Evolutionary conservation across 2,329 filamentous ascomycete genomes (phyloP).

Genomic region (Zymoseptoria tritici): DNA sequence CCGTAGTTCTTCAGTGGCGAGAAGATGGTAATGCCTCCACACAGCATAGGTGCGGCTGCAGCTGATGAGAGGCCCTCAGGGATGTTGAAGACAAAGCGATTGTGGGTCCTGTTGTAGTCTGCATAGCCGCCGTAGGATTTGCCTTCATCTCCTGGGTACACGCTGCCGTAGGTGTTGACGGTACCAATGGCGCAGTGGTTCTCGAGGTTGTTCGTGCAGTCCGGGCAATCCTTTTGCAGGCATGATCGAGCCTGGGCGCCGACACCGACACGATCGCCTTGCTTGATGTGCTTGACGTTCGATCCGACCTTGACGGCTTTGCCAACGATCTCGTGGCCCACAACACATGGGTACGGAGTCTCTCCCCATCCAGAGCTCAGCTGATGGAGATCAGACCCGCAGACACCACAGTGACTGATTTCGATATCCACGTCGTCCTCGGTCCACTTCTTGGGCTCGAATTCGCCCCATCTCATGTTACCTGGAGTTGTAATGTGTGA

Average conservation of each 20-base stretch:
- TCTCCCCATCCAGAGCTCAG: conserved; percentile 20
- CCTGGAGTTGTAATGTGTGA: background rate
- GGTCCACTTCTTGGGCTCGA: conserved; percentile 29
- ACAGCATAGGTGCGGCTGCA: conserved; percentile 61
- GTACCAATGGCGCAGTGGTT: conserved; percentile 32
- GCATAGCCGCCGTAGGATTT: conserved; percentile 58
- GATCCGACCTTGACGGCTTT: conserved; percentile 26
- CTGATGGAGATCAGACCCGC: conserved; percentile 26
- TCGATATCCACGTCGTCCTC: conserved; percentile 34
- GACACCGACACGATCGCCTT: conserved; percentile 41
- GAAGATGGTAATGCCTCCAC: conserved; percentile 67
- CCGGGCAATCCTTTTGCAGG: conserved; percentile 43
- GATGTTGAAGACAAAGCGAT: conserved; percentile 52
- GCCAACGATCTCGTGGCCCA: conserved; percentile 29
- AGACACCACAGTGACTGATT: conserved; percentile 33
- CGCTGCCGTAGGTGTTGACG: conserved; percentile 23
- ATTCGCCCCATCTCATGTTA: conserved; percentile 1
- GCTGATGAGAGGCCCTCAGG: conserved; percentile 42
- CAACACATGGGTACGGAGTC: conserved; percentile 14
- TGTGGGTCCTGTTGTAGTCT: conserved; percentile 39
- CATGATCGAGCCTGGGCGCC: conserved; percentile 45
- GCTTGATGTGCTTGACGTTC: conserved; percentile 26
- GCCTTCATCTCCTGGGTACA: conserved; percentile 18
- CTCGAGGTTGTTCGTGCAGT: conserved; percentile 42
- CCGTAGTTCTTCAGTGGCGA: conserved; percentile 59